Evolutionary conservation across 2,329 filamentous ascomycete species (phyloP), one percentile per base, ranked within the genome.

Genomic region (Neocatenulostroma microsporum): DNA sequence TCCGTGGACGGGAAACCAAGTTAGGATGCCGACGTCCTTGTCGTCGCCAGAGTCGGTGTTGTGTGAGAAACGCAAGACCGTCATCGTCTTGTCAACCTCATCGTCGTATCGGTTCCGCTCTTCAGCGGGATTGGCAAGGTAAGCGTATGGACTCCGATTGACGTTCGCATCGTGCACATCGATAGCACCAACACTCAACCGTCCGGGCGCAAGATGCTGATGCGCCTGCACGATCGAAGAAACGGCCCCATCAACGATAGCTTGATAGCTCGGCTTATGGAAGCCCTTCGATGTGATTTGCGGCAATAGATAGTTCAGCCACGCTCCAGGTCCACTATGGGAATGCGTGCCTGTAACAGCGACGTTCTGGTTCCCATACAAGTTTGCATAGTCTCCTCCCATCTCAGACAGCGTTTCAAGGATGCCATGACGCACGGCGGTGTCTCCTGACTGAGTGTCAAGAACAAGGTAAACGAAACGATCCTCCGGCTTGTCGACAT

Each of bases 331-430:
- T 0, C 88, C 89, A 17, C 87, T 81, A 63, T 96, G 89, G 17
- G 84, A 91, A 60, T 96, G 89, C 0, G 89, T 96, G 36, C 88
- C 89, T 0, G 86, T 94, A 15, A 96, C 74, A 21, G 89, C 89
- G 23, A 95, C 65, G 54, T 94, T 96, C 50, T 83, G 73, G 51
- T 83, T 74, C 30, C 72, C 76, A 61, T 95, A 96, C 19, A 80
- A 13, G 14, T 14, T 63, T 2, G 74, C 68, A 57, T 88, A 94
- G 3, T 82, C 79, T 12, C 69, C 60, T 0, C 88, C 89, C 6
- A 94, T 64, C 0, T 65, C 68, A 25, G 70, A 66, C 7, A 96
- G 68, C 1, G 77, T 83, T 37, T 89, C 73, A 9, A 96, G 63
- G 30, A 95, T 86, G n/a, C 88, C 88, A 58, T 87, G 78, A 11